A percentile compares a stretch with the other conserved stretches of the same genome.
Evolutionary conservation across 2,329 filamentous ascomycete genomes (phyloP).

Genomic region (Phoma sp.): DNA sequence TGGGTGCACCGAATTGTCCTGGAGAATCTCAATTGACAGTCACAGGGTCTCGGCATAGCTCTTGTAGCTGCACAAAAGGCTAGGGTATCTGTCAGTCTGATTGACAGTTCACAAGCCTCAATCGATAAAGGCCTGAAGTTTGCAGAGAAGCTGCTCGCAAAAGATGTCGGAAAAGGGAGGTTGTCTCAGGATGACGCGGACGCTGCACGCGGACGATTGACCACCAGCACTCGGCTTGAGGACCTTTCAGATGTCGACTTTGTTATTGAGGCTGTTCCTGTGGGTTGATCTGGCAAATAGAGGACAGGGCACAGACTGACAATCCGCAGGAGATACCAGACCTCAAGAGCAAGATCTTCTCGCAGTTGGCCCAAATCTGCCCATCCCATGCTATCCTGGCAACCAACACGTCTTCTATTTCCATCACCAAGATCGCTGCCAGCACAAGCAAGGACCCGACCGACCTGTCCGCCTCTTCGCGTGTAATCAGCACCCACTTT

Average conservation of each 20-base stretch:
- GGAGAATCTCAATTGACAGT: constrained; percentile 27
- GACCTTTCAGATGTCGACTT: constrained; percentile 87
- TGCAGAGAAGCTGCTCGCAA: constrained; percentile 91
- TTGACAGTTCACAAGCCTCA: constrained; percentile 84
- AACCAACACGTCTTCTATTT: constrained; percentile 98
- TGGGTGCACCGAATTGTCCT: constrained; percentile 51
- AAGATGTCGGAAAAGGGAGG: constrained; percentile 87
- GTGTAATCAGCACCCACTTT: constrained; percentile 95
- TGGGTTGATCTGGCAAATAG: constrained; percentile 11
- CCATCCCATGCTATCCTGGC: constrained; percentile 87
- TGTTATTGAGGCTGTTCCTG: constrained; percentile 93
- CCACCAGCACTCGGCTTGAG: constrained; percentile 74
- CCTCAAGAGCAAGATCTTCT: constrained; percentile 88
- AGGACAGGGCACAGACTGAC: constrained; percentile 1
- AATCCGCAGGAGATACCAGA: constrained; percentile 71
- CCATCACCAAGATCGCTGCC: constrained; percentile 93
- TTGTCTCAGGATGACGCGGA: constrained; percentile 84
- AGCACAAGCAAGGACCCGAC: constrained; percentile 79
- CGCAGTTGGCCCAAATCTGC: constrained; percentile 79
- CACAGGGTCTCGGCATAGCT: constrained; percentile 90
- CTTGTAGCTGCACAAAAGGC: constrained; percentile 89
- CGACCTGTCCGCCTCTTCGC: constrained; percentile 80
- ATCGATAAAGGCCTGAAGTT: constrained; percentile 90
- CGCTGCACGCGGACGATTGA: constrained; percentile 72
- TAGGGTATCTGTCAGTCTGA: constrained; percentile 79